Conservation (phyloP, 2,329 filamentous ascomycete species). For the Cercospora sojina region DNA sequence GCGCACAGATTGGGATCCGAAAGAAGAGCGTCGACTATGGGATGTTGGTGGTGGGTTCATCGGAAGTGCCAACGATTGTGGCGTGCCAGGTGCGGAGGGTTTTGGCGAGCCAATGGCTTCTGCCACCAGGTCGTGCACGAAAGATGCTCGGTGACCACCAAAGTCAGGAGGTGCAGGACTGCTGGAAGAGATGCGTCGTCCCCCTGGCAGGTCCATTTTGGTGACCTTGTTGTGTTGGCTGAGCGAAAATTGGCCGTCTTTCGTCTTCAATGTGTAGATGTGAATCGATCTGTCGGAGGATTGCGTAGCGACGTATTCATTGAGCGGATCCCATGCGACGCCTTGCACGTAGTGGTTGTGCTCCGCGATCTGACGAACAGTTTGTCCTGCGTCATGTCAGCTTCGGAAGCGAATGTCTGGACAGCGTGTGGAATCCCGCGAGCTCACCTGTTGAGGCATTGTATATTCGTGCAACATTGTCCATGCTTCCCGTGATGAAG, state of each 20-base stretch:
- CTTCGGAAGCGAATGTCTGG: conserved; percentile 1
- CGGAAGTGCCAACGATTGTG: conserved; percentile 80
- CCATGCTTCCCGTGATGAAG: conserved; percentile 99
- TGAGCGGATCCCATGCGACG: conserved; percentile 95
- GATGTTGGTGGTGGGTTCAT: conserved; percentile 96
- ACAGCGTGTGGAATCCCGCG: conserved; percentile 25
- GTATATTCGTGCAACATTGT: conserved; percentile 96
- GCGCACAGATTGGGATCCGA: conserved; percentile 66
- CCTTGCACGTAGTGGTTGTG: conserved; percentile 98
- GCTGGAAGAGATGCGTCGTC: conserved; percentile 82
- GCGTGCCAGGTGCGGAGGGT: conserved; percentile 89
- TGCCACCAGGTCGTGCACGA: conserved; percentile 56
- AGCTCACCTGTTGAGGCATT: conserved; percentile 81
- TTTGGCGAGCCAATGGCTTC: conserved; percentile 74
- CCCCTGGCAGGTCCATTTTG: conserved; percentile 88
- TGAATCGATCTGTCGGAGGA: conserved; percentile 97
- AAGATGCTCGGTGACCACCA: conserved; percentile 55
- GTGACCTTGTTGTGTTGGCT: conserved; percentile 75
- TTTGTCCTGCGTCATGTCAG: conserved; percentile 49
- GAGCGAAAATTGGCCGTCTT: conserved; percentile 91
- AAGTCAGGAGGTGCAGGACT: conserved; percentile 90
- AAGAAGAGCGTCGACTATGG: conserved; percentile 91
- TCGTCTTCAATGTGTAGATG: conserved; percentile 93
- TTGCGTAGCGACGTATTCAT: conserved; percentile 97
- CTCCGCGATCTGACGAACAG: conserved; percentile 91